Percentiles rank a stretch among this genome's conserved stretches.
These are phyloP conservation scores for Paraphaeosphaeria minitans DNA, from an alignment of 2,329 filamentous ascomycete genomes.

Conservation along the genomic window DNA sequence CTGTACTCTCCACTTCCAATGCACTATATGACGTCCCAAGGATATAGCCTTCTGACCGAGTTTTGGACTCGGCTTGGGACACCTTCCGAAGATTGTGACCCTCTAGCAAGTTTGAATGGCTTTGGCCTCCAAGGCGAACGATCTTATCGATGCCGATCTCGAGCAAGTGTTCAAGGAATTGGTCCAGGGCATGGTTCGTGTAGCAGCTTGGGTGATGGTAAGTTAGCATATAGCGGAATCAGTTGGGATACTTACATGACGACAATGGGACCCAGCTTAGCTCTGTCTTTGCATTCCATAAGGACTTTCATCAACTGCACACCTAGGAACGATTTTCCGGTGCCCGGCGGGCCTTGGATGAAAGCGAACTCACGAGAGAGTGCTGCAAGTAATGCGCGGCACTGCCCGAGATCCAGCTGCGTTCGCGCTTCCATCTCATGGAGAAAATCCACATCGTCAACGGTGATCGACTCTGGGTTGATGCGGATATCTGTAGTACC, in stretches of 20 bases:
- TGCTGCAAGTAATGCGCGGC: constrained; percentile 58
- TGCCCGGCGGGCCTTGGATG: constrained; percentile 74
- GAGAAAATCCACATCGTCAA: constrained; percentile 22
- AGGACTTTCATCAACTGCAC: constrained; percentile 63
- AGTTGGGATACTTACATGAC: constrained; percentile 29
- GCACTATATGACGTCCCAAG: constrained; percentile 18
- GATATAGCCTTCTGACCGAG: constrained; percentile 21
- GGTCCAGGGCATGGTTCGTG: constrained; percentile 61
- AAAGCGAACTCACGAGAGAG: constrained; percentile 61
- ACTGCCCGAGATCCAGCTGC: constrained; percentile 58
- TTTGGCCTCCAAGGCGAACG: constrained; percentile 66
- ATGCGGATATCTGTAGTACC: constrained; percentile 8
- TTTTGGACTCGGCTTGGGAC: constrained; percentile 24
- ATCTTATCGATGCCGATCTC: constrained; percentile 56
- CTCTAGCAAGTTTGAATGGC: constrained; percentile 59
- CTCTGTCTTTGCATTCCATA: constrained; percentile 49
- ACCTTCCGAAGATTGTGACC: constrained; percentile 55
- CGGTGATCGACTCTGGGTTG: constrained; percentile 12
- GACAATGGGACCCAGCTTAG: constrained; percentile 53
- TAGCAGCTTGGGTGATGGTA: constrained; percentile 42
- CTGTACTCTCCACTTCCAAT: constrained; percentile 16
- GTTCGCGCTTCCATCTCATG: constrained; percentile 19
- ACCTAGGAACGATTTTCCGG: constrained; percentile 69
- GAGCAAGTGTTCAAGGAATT: constrained; percentile 65
- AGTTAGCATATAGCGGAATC: background rate